Evolutionary conservation across 371 early-diverging fungal species (phyloP), one percentile per base, ranked within the genome.

Genomic region (Rhizomucor pusillus): DNA sequence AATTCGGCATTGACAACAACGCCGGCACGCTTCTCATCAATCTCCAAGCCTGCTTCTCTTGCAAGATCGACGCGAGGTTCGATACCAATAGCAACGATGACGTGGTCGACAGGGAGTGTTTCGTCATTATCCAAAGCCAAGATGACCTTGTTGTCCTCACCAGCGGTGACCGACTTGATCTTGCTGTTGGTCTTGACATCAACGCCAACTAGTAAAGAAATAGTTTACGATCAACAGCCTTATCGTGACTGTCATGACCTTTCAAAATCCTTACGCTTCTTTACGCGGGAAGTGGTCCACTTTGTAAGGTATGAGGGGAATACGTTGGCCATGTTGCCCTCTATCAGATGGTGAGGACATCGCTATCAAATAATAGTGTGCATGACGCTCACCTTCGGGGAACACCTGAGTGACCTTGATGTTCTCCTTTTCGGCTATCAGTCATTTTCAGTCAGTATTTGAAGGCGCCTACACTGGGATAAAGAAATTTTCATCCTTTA

Each of bases 1-100:
- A 90, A 70, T 56, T 90, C 89, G 19, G 87, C 87, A 65, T 90
- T 88, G 37, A 86, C 87, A 23, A 85, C 75, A 34, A 90, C 86
- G 47, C 90, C 89, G 47, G 85, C 81, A 33, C 81, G 75, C 55
- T 63, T 65, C 29, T 79, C 73, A 56, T 90, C 90, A 53, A 89
- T 69, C 62, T 89, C 89, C 47, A 90, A 67, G 20, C 87, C 86
- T n/a, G 89, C 86, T 18, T 71, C 70, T 23, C 75, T 60, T 18
- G 86, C 90, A 16, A 90, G 68, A 37, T 82, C 78, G 10, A 82
- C 80, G 52, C 87, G 82, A 29, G 90, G 88, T 47, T 80, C 75
- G 34, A 89, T 82, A 57, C 90, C 90, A 29, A 85, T 78, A n/a
- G 87, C 84, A 13, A 87, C 80, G 24, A 90, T 76, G 13, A 89